Conservation (phyloP, 495 filamentous ascomycete genomes). For the Tricharina praecox region DNA sequence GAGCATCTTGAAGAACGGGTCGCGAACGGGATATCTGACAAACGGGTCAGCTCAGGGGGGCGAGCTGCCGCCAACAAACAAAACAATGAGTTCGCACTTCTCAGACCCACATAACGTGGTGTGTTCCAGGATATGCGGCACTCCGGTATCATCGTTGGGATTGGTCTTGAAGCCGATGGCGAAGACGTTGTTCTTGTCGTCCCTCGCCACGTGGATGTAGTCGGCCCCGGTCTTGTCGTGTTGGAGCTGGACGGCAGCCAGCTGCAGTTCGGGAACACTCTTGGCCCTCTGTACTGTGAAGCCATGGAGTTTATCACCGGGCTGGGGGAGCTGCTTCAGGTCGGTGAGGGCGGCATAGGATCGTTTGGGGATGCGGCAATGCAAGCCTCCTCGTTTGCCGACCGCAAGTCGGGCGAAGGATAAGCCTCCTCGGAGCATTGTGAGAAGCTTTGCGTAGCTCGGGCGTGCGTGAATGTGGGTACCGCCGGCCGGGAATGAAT, state of each 20-base stretch:
- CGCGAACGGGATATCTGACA: conserved; percentile 73
- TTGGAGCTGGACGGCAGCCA: conserved; percentile 73
- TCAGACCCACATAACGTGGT: conserved; percentile 93
- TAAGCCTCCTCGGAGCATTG: conserved; percentile 20
- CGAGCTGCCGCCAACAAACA: background rate
- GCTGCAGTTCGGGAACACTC: conserved; percentile 80
- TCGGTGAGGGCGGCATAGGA: conserved; percentile 43
- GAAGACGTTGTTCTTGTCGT: conserved; percentile 98
- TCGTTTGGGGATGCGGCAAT: conserved; percentile 3
- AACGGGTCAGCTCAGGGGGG: conserved; percentile 17
- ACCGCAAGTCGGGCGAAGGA: conserved; percentile 9
- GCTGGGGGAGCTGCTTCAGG: conserved; percentile 43
- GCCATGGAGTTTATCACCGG: conserved; percentile 75
- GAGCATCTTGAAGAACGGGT: conserved; percentile 99
- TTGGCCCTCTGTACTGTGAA: conserved; percentile 80
- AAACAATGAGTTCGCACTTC: conserved; percentile 43
- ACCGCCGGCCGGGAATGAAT: too few species aligned
- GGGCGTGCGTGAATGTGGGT: too few species aligned
- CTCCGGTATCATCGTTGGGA: conserved; percentile 84
- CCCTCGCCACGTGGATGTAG: conserved; percentile 81
- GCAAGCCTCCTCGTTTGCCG: background rate
- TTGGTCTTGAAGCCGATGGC: conserved; percentile 98
- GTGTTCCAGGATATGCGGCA: conserved; percentile 95
- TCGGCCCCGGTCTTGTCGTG: conserved; percentile 92
- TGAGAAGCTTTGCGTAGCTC: conserved; percentile 2